These are phyloP conservation scores for Candida labiduridarum DNA, from an alignment of 1,139 yeast genomes.

Conservation along the genomic window DNA sequence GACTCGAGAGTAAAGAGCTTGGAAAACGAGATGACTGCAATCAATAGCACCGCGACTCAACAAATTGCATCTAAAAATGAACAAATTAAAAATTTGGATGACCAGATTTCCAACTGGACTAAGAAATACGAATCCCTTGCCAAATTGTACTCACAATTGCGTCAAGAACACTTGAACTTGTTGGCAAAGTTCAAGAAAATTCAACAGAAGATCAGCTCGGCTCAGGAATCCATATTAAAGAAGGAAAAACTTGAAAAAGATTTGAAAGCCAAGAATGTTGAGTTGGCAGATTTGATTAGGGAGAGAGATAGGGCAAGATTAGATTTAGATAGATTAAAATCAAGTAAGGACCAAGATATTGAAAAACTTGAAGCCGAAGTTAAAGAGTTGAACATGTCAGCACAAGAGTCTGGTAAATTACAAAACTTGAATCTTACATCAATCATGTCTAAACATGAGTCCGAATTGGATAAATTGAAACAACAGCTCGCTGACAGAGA, in stretches of 20 bases:
- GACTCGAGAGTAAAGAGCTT: constrained; percentile 83
- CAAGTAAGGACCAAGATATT: constrained; percentile 65
- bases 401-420: constrained; percentile 64
- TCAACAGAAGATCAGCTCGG: constrained; percentile 89
- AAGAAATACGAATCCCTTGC: constrained; percentile 89
- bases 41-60: constrained; percentile 68
- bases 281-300: constrained; percentile 84
- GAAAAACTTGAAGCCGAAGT: constrained; percentile 69
- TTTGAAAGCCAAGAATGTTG: constrained; percentile 81
- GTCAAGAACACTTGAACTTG: constrained; percentile 87
- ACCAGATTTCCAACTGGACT: constrained; percentile 79
- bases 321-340: constrained; percentile 74
- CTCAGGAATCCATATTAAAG: constrained; percentile 87
- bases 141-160: constrained; percentile 83
- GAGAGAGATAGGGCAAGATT: constrained; percentile 89
- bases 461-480: constrained; percentile 50
- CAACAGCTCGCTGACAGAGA: constrained; percentile 36
- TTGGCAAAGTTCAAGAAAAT: constrained; percentile 79
- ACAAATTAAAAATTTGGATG: constrained; percentile 67
- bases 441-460: constrained; percentile 64
- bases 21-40: constrained; percentile 69
- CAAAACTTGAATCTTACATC: constrained; percentile 68
- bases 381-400: constrained; percentile 61
- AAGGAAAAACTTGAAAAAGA: constrained; percentile 85
- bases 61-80: constrained; percentile 82